phyloP scores from a whole-genome alignment of 495 filamentous ascomycete species.

The Aspergillus sparsus region DNA sequence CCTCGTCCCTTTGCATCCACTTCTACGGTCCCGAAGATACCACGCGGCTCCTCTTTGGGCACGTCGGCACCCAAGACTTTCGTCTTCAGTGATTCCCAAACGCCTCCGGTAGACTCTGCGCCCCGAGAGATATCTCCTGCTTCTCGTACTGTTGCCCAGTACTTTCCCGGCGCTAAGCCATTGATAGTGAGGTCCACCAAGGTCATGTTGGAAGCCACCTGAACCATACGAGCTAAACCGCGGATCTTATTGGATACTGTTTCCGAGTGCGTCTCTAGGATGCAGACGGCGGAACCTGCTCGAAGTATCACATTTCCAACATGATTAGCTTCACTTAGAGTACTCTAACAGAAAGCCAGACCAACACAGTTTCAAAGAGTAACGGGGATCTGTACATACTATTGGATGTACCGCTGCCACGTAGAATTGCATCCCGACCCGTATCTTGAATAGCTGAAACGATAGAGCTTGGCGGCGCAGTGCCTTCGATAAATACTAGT shows the following conservation, averaged over 20 bases:
- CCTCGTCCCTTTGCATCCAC: constrained; percentile 66
- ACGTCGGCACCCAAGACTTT: constrained; percentile 49
- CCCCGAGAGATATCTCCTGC: constrained; percentile 89
- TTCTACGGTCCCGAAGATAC: constrained; percentile 70
- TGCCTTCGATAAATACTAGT: constrained; percentile 49
- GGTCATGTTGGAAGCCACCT: constrained; percentile 72
- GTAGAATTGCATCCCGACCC: constrained; percentile 89
- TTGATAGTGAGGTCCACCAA: constrained; percentile 86
- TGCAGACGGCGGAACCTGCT: constrained; percentile 87
- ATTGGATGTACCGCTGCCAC: constrained; percentile 82
- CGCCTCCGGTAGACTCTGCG: constrained; percentile 73
- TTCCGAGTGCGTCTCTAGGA: constrained; percentile 84
- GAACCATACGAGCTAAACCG: constrained; percentile 78
- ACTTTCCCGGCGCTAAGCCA: constrained; percentile 78
- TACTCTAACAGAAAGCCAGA: background rate
- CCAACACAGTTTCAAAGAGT: background rate
- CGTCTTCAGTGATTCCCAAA: constrained; percentile 67
- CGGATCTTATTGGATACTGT: constrained; percentile 62
- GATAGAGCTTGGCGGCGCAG: constrained; percentile 82
- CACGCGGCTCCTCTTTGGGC: constrained; percentile 51
- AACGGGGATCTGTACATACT: constrained; percentile 54
- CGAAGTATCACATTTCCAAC: background rate
- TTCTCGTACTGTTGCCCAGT: constrained; percentile 78
- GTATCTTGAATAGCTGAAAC: constrained; percentile 85
- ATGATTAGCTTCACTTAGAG: background rate